Percentiles rank a stretch among this genome's conserved stretches.
phyloP scores from a whole-genome alignment of 805 yeast genomes.

The Zygotorulaspora florentina region DNA sequence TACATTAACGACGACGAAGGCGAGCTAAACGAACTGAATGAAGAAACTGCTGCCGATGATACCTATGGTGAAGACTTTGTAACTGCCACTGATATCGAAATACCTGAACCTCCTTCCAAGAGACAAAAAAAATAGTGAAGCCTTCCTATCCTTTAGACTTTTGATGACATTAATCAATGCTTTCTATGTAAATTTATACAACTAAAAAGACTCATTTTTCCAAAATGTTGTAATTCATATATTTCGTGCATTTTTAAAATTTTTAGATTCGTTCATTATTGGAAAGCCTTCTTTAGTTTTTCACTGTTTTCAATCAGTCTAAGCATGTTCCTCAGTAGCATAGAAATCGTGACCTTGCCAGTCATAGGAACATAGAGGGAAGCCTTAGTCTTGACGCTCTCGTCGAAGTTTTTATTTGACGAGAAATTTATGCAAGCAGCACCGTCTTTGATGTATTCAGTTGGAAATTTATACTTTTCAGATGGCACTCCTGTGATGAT shows the following conservation, averaged over 20 bases:
- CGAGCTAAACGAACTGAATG: slow-evolving; percentile 28
- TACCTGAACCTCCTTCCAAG: slow-evolving; percentile 30
- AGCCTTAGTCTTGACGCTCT: slow-evolving; percentile 77
- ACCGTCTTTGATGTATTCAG: slow-evolving; percentile 75
- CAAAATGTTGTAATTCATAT: background rate
- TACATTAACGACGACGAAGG: slow-evolving; percentile 42
- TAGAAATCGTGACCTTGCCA: slow-evolving; percentile 94
- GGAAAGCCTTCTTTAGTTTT: slow-evolving; percentile 9
- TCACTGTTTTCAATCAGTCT: slow-evolving; percentile 70
- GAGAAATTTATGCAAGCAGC: slow-evolving; percentile 89
- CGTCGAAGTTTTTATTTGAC: slow-evolving; percentile 81
- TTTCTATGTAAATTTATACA: background rate
- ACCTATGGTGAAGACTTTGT: slow-evolving; percentile 34
- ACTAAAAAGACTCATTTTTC: slow-evolving; percentile 6
- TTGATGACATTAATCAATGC: background rate
- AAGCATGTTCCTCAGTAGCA: slow-evolving; percentile 84
- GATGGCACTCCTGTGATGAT: slow-evolving; percentile 95
- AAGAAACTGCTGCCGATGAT: slow-evolving; percentile 18
- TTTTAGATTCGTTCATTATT: background rate
- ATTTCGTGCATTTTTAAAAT: too few species aligned
- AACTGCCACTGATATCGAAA: slow-evolving; percentile 33
- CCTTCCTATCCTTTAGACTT: background rate
- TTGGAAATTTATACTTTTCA: slow-evolving; percentile 77
- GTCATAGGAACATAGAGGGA: slow-evolving; percentile 91
- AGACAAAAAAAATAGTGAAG: slow-evolving; percentile 25